Base-by-base conservation (phyloP, 768 basidiomycete genomes). In the Pleurotus giganteus region DNA sequence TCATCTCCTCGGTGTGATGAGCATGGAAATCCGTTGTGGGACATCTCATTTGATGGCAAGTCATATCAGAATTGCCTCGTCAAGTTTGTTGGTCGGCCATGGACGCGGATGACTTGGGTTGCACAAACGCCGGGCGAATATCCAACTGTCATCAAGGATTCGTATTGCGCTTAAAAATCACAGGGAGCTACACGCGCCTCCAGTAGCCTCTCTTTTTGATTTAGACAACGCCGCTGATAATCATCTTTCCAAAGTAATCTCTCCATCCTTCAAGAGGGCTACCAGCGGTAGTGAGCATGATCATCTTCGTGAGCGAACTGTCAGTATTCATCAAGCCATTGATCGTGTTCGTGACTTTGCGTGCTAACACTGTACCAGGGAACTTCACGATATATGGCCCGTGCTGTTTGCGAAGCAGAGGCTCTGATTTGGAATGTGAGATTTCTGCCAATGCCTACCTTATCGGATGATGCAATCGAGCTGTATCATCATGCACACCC, bases 71-170 rank as follows among this genome's bases (percentile, higher is more conserved):
- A 41, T 28, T 53, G 51, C 21, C 17, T 6, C 4, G 51, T 28
- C 8, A 19, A 21, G 19, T 39, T 21, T 3, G 51, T 42, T n/a
- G 51, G 51, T 8, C 7, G 19, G 21, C 6, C 51, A 12, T 37
- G 51, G 51, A 53, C 21, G 36, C 34, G 51, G 51, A 41, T 41
- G 34, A 41, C 36, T 9, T 53, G 51, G 51, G 34, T 53, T 2
- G 51, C 37, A 2, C 7, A 28, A 15, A 19, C 21, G 13, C 13
- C 36, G 0, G 27, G 36, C 2, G 21, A 41, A 4, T 8, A 8
- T 13, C 17, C 21, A 1, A 53, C 26, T 23, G 21, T 53, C 9
- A 53, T 53, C 23, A 53, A 53, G 41, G 51, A 53, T 21, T 9
- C 34, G 4, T 53, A 53, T 32, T 13, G 51, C n/a, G n/a, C n/a